Conservation (phyloP, 1,284 basidiomycete species). For the Ustilago curta region DNA sequence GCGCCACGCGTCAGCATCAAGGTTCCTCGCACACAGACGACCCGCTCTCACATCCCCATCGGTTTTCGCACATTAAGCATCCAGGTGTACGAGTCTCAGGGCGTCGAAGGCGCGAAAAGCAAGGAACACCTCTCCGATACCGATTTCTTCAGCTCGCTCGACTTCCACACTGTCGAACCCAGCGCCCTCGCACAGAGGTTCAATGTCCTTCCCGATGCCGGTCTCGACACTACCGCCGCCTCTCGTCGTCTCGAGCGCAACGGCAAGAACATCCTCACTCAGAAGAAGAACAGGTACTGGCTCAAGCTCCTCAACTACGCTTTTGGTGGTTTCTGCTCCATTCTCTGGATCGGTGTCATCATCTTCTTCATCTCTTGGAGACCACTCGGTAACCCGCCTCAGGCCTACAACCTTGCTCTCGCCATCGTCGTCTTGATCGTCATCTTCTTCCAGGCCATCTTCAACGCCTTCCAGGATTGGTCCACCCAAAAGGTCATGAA, state of each 20-base stretch:
- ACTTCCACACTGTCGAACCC: conserved; percentile 74
- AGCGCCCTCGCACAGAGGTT: conserved; percentile 74
- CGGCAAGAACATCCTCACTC: conserved; percentile 73
- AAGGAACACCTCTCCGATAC: conserved; percentile 46
- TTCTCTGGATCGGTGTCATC: conserved; percentile 74
- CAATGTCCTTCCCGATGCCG: conserved; percentile 71
- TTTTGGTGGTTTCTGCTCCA: conserved; percentile 75
- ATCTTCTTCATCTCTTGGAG: conserved; percentile 74
- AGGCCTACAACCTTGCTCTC: conserved; percentile 74
- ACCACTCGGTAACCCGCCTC: conserved; percentile 73
- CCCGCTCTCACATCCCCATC: conserved; percentile 49
- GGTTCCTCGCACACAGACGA: conserved; percentile 42
- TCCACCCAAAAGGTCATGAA: conserved; percentile 63
- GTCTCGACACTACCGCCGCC: conserved; percentile 74
- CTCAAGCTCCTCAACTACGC: conserved; percentile 73
- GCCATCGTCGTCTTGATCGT: conserved; percentile 70
- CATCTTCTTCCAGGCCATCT: conserved; percentile 71
- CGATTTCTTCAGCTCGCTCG: conserved; percentile 69
- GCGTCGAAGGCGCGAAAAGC: conserved; percentile 27
- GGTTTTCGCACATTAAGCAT: conserved; percentile 64
- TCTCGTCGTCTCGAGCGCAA: conserved; percentile 72
- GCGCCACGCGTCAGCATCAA: conserved; percentile 42
- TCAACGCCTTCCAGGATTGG: conserved; percentile 72
- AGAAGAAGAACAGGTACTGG: conserved; percentile 72
- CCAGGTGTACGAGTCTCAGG: conserved; percentile 57